Conservation (phyloP, 106 monocot species). For the Acanthochlamys bracteata region DNA sequence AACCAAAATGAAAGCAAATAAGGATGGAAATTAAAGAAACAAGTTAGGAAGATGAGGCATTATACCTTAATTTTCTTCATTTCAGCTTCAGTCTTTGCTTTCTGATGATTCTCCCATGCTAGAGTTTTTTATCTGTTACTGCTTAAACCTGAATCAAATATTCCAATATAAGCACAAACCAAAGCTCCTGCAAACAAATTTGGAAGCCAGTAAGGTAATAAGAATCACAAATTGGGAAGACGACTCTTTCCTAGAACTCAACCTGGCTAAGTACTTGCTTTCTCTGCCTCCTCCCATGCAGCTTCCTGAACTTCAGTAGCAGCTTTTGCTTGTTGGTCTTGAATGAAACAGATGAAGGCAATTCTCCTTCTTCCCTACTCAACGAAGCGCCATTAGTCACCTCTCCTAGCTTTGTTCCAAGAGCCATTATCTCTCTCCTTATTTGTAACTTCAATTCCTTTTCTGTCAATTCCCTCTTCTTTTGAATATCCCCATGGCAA, state of each 20-base stretch:
- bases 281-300: constrained; percentile 36
- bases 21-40: too few relatives aligned
- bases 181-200: background rate
- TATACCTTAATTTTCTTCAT: constrained; percentile 41
- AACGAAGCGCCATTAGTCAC: constrained; percentile 35
- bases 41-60: too few relatives aligned
- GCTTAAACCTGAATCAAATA: constrained; percentile 24
- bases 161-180: background rate
- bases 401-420: constrained; percentile 35
- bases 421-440: constrained; percentile 26
- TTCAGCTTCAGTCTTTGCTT: constrained; percentile 37
- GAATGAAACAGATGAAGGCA: background rate
- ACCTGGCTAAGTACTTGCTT: constrained; percentile 39
- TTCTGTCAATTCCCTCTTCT: constrained; percentile 17
- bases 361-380: constrained; percentile 13
- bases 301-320: constrained; percentile 20
- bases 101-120: constrained; percentile 49
- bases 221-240: background rate
- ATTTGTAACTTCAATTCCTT: constrained; percentile 24
- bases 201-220: background rate
- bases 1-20: too few relatives aligned
- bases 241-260: background rate
- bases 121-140: constrained; percentile 40
- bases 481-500: background rate
- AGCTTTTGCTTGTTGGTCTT: constrained; percentile 2